Evolutionary conservation across 116 monocot genomes (phyloP).

Genomic region (Dioscorea cayenensis): DNA sequence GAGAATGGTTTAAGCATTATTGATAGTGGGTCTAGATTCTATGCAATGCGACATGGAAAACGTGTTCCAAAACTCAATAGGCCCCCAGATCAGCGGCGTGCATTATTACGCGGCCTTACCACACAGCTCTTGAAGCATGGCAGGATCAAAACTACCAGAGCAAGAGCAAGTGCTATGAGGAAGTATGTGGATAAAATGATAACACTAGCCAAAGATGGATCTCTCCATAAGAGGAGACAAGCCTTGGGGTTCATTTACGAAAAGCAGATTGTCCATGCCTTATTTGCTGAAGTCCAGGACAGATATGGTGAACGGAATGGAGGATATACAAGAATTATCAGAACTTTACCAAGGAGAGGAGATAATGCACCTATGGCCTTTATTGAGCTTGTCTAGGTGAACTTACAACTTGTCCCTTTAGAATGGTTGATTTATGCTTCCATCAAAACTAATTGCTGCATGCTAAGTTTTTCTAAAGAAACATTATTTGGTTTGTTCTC

Average conservation of each 20-base stretch:
- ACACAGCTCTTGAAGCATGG: conserved; percentile 94
- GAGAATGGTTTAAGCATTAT: conserved; percentile 41
- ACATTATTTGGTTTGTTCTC: neutral
- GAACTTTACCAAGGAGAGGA: conserved; percentile 76
- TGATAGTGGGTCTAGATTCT: conserved; percentile 62
- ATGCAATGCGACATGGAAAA: conserved; percentile 91
- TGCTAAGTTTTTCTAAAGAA: neutral
- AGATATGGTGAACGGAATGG: conserved; percentile 91
- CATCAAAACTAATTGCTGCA: neutral
- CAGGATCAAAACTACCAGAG: conserved; percentile 86
- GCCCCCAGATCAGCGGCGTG: conserved; percentile 86
- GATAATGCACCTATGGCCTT: conserved; percentile 99
- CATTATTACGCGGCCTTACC: conserved; percentile 80
- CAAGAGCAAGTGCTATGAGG: conserved; percentile 85
- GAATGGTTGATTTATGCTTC: neutral
- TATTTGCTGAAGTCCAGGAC: conserved; percentile 75
- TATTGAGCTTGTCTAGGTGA: conserved; percentile 86
- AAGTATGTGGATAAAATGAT: conserved; percentile 97
- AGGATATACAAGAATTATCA: conserved; percentile 85
- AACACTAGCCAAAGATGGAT: conserved; percentile 92
- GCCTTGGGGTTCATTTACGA: conserved; percentile 93
- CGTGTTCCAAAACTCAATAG: conserved; percentile 89
- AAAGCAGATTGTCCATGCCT: conserved; percentile 82
- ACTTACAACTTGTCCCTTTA: neutral
- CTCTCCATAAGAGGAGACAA: conserved; percentile 98